Base-by-base conservation (phyloP, 768 basidiomycete species). In the Termitomyces sp. region DNA sequence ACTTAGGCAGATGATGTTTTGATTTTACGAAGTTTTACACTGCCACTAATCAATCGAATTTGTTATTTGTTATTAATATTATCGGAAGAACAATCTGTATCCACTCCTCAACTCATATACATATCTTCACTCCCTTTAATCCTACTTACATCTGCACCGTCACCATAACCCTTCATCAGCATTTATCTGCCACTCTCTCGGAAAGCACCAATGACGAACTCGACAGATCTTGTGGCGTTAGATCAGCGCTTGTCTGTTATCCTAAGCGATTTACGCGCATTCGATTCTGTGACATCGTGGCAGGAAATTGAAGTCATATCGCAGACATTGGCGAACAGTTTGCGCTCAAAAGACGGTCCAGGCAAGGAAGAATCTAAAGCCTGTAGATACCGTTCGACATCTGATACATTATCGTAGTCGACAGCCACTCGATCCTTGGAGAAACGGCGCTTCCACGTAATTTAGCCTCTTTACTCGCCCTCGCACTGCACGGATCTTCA, bases 351-450 rank as follows among this genome's bases (percentile, higher is more conserved):
- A 68, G 81, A 85, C 66, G 75, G 75, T 34, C 61, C 76, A 70
- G 80, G 87, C 84, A 56, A 48, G 76, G 24, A 54, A 56, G 54
- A 52, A 15, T 18, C 27, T 57, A 31, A 50, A 37, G 8, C 6
- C 24, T 31, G 11, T 58, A 27, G 22, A 46, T 20, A 31, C 61
- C 22, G 33, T 37, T 31, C 33, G 8, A 20, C 39, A 47, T 57
- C 59, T 60, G 15, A 58, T 30, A 20, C 53, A 48, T 61, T 63
- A 54, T 61, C 58, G 52, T 68, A 89, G 88, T 81, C 63, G 89
- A 92, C 68, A 81, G 85, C 61, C 91, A 89, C 70, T 82, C 88
- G 12, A 68, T 77, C 53, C 78, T 93, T 31, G 92, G 91, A 56
- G 76, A 74, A 66, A 82, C 86, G 4, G 66, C 79, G 46, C 77